phyloP scores from a whole-genome alignment of 1,284 basidiomycete genomes.

The Termitomyces sp. region DNA sequence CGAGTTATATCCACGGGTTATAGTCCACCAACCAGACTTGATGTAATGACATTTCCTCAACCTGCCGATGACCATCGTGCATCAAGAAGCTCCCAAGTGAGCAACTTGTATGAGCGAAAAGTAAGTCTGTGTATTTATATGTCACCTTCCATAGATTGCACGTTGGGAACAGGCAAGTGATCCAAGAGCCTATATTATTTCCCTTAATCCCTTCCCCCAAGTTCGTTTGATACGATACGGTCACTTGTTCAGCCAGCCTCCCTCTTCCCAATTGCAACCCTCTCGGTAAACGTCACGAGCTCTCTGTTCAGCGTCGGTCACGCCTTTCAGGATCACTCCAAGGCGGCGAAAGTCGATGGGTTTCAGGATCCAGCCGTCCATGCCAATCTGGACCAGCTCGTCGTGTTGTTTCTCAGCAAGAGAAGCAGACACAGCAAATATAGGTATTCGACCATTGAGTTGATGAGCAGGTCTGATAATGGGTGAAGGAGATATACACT shows the following conservation, averaged over 20 bases:
- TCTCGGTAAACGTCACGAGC: constrained; percentile 52
- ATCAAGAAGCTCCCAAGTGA: too few relatives aligned
- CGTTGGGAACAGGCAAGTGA: too few relatives aligned
- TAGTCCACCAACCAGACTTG: too few relatives aligned
- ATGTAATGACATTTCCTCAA: too few relatives aligned
- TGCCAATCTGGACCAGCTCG: constrained; percentile 55
- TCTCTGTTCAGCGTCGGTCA: constrained; percentile 52
- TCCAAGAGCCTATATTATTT: not conserved
- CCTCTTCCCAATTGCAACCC: constrained; percentile 65
- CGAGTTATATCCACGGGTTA: too few relatives aligned
- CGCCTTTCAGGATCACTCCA: constrained; percentile 53
- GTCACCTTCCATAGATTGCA: too few relatives aligned
- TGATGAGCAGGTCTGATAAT: constrained; percentile 37
- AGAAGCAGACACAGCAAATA: constrained; percentile 82
- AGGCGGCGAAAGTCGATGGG: constrained; percentile 78
- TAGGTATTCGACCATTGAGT: constrained; percentile 72
- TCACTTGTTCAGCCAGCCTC: constrained; percentile 54
- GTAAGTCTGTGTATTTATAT: too few relatives aligned
- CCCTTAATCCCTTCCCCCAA: not conserved
- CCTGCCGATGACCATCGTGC: too few relatives aligned
- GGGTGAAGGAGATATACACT: constrained; percentile 29
- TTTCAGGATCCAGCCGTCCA: constrained; percentile 88
- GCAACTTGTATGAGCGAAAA: too few relatives aligned
- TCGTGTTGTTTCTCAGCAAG: constrained; percentile 60
- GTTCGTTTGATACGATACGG: not conserved